Conservation (phyloP, 495 filamentous ascomycete species). For the Cudoniella acicularis region DNA sequence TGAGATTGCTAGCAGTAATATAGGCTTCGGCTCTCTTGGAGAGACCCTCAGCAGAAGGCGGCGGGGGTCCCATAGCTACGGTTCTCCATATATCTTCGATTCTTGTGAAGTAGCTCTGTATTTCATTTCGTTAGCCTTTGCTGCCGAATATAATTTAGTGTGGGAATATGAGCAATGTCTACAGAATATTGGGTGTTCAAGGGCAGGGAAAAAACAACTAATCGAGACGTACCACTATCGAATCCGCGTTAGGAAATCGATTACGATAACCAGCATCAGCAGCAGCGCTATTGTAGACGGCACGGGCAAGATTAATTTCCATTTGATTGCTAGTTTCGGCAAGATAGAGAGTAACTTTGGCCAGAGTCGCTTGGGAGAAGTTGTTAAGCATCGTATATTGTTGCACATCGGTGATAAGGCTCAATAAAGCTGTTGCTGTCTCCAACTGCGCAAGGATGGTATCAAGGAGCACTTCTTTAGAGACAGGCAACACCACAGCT, state of each 20-base stretch:
- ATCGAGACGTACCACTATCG: conserved; percentile 19
- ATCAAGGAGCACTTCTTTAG: conserved; percentile 58
- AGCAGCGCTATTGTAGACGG: conserved; percentile 49
- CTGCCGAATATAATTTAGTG: too few relatives aligned
- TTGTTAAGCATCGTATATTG: too few relatives aligned
- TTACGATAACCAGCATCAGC: conserved; percentile 50
- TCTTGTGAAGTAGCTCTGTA: too few relatives aligned
- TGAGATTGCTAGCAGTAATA: conserved; percentile 13
- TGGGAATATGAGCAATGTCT: too few relatives aligned
- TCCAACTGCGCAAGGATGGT: conserved; percentile 60
- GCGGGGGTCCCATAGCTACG: neutral
- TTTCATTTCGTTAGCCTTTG: too few relatives aligned
- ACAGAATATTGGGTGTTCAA: too few relatives aligned
- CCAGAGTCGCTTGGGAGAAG: too few relatives aligned
- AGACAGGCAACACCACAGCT: conserved; percentile 57
- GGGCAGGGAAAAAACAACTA: too few relatives aligned
- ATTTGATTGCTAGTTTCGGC: too few relatives aligned
- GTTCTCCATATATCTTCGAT: neutral
- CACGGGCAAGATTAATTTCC: conserved; percentile 50
- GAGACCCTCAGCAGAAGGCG: conserved; percentile 20
- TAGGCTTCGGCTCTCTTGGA: conserved; percentile 3
- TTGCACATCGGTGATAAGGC: conserved; percentile 34
- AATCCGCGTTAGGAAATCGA: conserved; percentile 39
- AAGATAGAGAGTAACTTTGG: too few relatives aligned
- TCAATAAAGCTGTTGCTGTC: conserved; percentile 52